Base-by-base conservation (phyloP, 2,329 filamentous ascomycete genomes). In the Arthrobotrys entomopaga region DNA sequence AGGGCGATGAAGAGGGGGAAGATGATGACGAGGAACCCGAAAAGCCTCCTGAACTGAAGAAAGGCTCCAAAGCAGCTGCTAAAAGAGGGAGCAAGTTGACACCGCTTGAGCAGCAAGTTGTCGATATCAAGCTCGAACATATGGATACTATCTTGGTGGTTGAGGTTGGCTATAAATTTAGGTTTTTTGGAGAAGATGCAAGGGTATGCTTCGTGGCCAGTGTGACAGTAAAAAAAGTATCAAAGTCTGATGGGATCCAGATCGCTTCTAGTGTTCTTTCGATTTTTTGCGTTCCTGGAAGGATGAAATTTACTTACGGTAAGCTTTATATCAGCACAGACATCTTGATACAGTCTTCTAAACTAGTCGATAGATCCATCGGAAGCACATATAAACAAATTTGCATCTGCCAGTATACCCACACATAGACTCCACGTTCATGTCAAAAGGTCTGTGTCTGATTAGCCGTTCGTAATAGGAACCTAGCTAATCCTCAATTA, bases 91-190 rank as follows among this genome's bases (percentile, higher is more conserved):
- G 88, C 64, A 97, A 97, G 80, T 86, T 99, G 73, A 99, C 95
- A 0, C 95, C 95, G 0, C 91, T 99, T 89, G 93, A 98, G 81
- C 87, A 91, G 46, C 95, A 98, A 79, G 91, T 97, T 69, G 85
- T 99, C 4, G 93, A 96, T 16, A 96, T 99, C 81, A 99, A 99
- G 83, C 86, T 89, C 73, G 91, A 94, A 78, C 89, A 98, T 80
- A 86, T 92, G 83, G 95, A 98, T 80, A 95, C 94, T 0, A 79
- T 99, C 19, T 85, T 99, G 63, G 91, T 98, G 11, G 89, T 98
- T 60, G 94, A 99, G 81, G 95, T 98, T 7, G 95, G 95, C 58
- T 99, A 99, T 83, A 99, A 99, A 81, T 99, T 96, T 82, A 89
- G 91, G 38, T 97, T 99, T 83, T 97, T 97, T 80, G 95, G 95